Base-by-base conservation (phyloP, 345 rosid species). In the Salix purpurea region DNA sequence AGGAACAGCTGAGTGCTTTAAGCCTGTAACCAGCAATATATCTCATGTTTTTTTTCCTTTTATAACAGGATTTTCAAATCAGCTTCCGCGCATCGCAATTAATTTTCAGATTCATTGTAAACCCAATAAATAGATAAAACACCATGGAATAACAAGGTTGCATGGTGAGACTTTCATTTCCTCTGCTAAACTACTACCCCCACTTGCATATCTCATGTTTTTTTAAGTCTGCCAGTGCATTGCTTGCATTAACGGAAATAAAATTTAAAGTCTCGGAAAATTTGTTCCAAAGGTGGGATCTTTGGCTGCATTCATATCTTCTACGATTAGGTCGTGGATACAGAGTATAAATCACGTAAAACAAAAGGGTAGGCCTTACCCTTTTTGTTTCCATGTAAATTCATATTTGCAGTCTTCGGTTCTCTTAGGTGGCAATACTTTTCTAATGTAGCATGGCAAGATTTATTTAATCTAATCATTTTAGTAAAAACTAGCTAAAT, bases 21-120 rank as follows among this genome's bases (percentile, higher is more conserved):
- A 52, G 23, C 19, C 58, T 19, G 9, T 2, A 52, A 58, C 64
- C 64, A 24, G 0, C 64, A 58, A 9, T 11, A 23, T n/a, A 23
- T 58, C 5, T n/a, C 64, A 9, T 58, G 12, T 58, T n/a, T 58
- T 1, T 2, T 30, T 30, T 30, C 0, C 32, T 30, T 28, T 28
- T 30, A 30, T 30, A 30, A 30, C 3, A 30, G 4, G 32, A 2
- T 30, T 30, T 30, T 30, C 32, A 30, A 3, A 30, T 30, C 32
- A 30, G 3, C 32, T 30, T 28, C 0, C 32, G 3, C 32, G 3
- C 3, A 30, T 0, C 32, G 3, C 0, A 30, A 30, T 30, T 30
- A 30, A 3, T 30, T 30, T 0, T 30, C 0, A 0, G 4, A 30
- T 3, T 30, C 32, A 30, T 4, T 30, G 0, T 0, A 30, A 30